These are phyloP conservation scores for Hapsidospora chrysogenum DNA, from an alignment of 495 filamentous ascomycete species.

Conservation along the genomic window DNA sequence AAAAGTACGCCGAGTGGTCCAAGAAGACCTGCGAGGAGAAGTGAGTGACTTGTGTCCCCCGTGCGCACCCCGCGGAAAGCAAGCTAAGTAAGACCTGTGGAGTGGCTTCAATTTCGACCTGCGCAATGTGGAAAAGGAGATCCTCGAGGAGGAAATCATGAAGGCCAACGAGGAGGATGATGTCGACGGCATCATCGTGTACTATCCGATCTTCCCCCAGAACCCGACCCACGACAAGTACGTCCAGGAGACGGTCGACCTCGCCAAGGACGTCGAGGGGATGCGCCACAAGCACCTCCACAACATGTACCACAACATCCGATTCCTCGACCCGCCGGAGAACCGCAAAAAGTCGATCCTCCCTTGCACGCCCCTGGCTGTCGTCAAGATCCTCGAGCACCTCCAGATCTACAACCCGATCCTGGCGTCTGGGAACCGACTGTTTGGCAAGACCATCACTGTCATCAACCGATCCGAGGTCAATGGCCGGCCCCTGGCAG, in stretches of 20 bases:
- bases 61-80: slow-evolving; percentile 7
- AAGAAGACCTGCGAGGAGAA: slow-evolving; percentile 87
- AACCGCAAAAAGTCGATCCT: slow-evolving; percentile 78
- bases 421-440: slow-evolving; percentile 78
- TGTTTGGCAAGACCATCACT: slow-evolving; percentile 82
- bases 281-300: slow-evolving; percentile 86
- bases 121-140: slow-evolving; percentile 64
- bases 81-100: slow-evolving; percentile 5
- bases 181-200: slow-evolving; percentile 91
- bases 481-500: slow-evolving; percentile 85
- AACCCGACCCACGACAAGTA: slow-evolving; percentile 75
- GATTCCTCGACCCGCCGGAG: slow-evolving; percentile 64
- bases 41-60: too few relatives aligned
- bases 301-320: slow-evolving; percentile 99
- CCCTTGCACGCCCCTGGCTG: slow-evolving; percentile 86
- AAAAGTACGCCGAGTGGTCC: slow-evolving; percentile 95
- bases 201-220: slow-evolving; percentile 80
- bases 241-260: slow-evolving; percentile 83
- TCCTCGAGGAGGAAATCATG: slow-evolving; percentile 72
- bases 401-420: slow-evolving; percentile 94
- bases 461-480: slow-evolving; percentile 93
- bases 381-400: slow-evolving; percentile 92
- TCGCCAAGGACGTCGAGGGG: slow-evolving; percentile 88
- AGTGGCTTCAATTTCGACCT: slow-evolving; percentile 85
- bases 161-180: slow-evolving; percentile 59